Conservation (phyloP, 164 flowering plant genomes). For the Echeveria elegans region DNA sequence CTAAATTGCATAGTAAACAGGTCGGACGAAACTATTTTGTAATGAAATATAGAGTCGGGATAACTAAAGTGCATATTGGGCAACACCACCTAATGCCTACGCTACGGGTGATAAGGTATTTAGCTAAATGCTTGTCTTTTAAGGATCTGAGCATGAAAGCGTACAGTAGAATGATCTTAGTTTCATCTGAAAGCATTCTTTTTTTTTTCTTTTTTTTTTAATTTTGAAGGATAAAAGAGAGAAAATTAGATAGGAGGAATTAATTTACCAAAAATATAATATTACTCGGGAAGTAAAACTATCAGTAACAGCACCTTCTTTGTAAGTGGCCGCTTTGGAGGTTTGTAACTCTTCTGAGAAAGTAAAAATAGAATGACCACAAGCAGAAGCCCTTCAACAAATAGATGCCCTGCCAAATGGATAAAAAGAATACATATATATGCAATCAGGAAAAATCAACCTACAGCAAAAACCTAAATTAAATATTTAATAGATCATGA, state of each 20-base stretch:
- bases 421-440: constrained; percentile 8
- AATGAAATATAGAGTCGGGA: neutral
- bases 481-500: neutral
- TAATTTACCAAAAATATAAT: neutral
- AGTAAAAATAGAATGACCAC: constrained; percentile 68
- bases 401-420: constrained; percentile 62
- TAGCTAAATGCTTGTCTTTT: neutral
- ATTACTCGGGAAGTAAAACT: no score
- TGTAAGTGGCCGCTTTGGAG: constrained; percentile 81
- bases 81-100: neutral
- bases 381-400: constrained; percentile 72
- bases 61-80: neutral
- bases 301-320: constrained; percentile 33
- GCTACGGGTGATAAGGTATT: no score
- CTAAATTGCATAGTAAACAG: no score
- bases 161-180: neutral
- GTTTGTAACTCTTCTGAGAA: constrained; percentile 89
- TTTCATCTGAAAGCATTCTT: neutral
- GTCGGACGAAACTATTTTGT: no score
- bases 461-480: neutral
- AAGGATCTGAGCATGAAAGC: neutral
- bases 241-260: neutral
- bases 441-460: neutral
- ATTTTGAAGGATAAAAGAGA: no score
- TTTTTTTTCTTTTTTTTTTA: no score